Evolutionary conservation across 163 green algal species (phyloP).

Genomic region (Chlamydomonas reinhardtii): DNA sequence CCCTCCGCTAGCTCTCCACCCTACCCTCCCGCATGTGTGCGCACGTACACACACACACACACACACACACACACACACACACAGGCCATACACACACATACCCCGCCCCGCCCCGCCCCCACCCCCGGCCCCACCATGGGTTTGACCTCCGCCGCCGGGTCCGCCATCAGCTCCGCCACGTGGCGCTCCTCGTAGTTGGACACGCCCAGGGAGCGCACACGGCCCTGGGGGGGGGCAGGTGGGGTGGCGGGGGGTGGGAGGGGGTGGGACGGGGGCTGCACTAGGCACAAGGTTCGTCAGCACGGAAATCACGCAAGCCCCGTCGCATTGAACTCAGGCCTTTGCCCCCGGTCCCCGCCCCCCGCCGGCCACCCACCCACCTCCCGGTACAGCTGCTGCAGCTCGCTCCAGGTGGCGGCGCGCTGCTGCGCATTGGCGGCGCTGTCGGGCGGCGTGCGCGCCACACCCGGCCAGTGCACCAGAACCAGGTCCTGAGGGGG

Average conservation of each 20-base stretch:
- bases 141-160: conserved; percentile 52
- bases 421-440: conserved; percentile 65
- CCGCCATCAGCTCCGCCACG: conserved; percentile 74
- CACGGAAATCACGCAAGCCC: no score
- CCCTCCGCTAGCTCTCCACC: no score
- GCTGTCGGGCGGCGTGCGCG: conserved; percentile 13
- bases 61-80: background rate
- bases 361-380: background rate
- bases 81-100: background rate
- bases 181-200: conserved; percentile 81
- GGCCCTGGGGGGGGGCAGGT: conserved; percentile 33
- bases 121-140: conserved; percentile 62
- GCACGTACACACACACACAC: background rate
- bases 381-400: conserved; percentile 56
- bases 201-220: conserved; percentile 81
- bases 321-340: no score
- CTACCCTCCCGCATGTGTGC: no score
- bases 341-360: no score
- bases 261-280: no score
- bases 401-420: conserved; percentile 78
- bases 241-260: background rate
- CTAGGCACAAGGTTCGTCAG: no score
- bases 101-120: background rate
- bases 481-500: conserved; percentile 22
- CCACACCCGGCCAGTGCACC: conserved; percentile 39